phyloP scores from a whole-genome alignment of 805 yeast genomes.

The Candida taoyuanica region DNA sequence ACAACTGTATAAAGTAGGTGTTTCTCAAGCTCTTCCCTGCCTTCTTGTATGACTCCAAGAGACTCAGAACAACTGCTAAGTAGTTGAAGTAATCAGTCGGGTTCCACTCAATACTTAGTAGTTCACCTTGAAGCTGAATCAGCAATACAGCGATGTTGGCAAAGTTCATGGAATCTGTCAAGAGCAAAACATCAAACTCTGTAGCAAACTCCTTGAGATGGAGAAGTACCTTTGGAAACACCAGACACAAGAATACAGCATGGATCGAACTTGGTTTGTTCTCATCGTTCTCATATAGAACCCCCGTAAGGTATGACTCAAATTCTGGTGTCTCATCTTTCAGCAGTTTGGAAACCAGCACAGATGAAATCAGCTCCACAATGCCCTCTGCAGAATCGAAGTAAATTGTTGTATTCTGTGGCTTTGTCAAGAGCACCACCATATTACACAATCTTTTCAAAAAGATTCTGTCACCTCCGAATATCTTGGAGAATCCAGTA shows the following conservation, averaged over 20 bases:
- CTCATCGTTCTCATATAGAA: slow-evolving; percentile 17
- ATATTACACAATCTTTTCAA: slow-evolving; percentile 26
- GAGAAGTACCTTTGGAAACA: slow-evolving; percentile 28
- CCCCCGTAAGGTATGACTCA: slow-evolving; percentile 18
- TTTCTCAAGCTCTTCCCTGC: slow-evolving; percentile 16
- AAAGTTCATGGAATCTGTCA: slow-evolving; percentile 19
- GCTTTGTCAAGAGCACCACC: slow-evolving; percentile 28
- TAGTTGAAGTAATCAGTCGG: slow-evolving; percentile 26
- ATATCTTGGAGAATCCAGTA: slow-evolving; percentile 25
- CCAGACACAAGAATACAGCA: slow-evolving; percentile 18
- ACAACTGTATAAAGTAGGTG: slow-evolving; percentile 15
- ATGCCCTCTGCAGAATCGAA: slow-evolving; percentile 30
- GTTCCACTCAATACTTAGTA: slow-evolving; percentile 25
- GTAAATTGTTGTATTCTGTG: slow-evolving; percentile 30
- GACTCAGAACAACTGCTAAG: slow-evolving; percentile 19
- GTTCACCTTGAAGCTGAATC: slow-evolving; percentile 17
- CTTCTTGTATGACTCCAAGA: slow-evolving; percentile 21
- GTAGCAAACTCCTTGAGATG: slow-evolving; percentile 30
- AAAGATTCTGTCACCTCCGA: slow-evolving; percentile 28
- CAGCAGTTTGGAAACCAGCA: slow-evolving; percentile 32
- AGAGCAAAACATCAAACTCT: slow-evolving; percentile 20
- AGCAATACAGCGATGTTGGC: slow-evolving; percentile 21
- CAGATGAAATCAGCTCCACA: slow-evolving; percentile 31
- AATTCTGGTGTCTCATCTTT: slow-evolving; percentile 19
- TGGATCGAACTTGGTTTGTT: slow-evolving; percentile 13